Evolutionary conservation across 306 rosid species (phyloP), one percentile per base, ranked within the genome.

Genomic region (Dryas octopetala): DNA sequence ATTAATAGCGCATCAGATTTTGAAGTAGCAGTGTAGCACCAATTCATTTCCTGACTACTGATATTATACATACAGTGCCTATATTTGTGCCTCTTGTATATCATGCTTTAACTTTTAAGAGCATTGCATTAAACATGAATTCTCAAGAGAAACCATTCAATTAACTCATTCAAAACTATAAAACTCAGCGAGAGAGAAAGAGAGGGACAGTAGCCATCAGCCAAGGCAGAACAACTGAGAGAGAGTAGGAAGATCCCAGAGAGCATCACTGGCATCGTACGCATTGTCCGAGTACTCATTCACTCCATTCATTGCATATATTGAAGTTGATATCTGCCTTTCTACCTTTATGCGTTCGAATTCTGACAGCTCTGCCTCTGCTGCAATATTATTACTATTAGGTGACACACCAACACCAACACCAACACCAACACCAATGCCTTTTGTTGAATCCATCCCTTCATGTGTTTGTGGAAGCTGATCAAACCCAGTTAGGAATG

Each of bases 221-320:
- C 75, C 68, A 10, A 76, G 60, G 66, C 84, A 83, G 68, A 61
- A 76, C 71, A 74, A 68, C 54, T 81, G 86, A 71, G 45, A 71
- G n/a, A 76, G 72, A 76, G 60, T 58, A 16, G 81, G 73, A 74
- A 76, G 77, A 73, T 85, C 87, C 84, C 82, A 85, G 7, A 68
- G 53, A 62, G 83, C 74, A 54, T 64, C 88, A 71, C 23, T 13
- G 26, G 46, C 74, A 75, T 82, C 85, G 63, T 41, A 78, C 44
- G 68, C 19, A 69, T 54, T 78, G 62, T 52, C 88, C 67, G 71
- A 4, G 47, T n/a, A 52, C 65, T 84, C 83, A 17, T 55, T 62
- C 61, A 12, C 75, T 77, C 58, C 87, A 14, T 73, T 75, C 75
- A 74, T 38, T 38, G 72, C 80, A 71, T 65, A 74, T 48, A 81